These are phyloP conservation scores for Conticribra guillardii DNA, from an alignment of 108 stramenopile species.

Conservation along the genomic window DNA sequence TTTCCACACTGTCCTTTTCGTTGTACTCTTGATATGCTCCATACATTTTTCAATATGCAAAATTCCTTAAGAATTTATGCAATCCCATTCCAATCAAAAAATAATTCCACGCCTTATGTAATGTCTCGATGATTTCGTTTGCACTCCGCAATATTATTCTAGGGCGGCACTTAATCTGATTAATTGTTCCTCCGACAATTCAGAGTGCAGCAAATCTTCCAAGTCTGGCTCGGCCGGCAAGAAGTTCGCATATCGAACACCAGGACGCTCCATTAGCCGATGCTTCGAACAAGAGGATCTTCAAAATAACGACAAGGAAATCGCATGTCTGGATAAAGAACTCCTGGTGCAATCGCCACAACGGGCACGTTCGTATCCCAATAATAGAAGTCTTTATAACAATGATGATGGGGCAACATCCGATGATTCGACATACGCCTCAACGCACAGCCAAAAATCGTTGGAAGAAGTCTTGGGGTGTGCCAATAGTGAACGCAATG, in stretches of 20 bases:
- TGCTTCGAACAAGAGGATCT: conserved; percentile 2
- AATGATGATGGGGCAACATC: background rate
- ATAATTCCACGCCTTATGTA: no score
- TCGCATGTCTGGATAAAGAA: background rate
- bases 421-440: background rate
- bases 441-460: background rate
- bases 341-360: background rate
- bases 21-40: no score
- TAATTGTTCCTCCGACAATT: no score
- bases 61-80: no score
- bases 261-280: conserved; percentile 13
- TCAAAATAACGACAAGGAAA: conserved; percentile 2
- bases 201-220: no score
- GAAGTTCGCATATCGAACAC: conserved; percentile 16
- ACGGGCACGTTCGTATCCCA: conserved; percentile 1
- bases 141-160: no score
- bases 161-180: no score
- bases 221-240: background rate
- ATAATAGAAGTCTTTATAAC: background rate
- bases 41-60: no score
- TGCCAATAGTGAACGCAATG: background rate
- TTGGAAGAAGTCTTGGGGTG: background rate
- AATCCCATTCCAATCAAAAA: no score
- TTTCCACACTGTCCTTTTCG: no score
- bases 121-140: no score